Base-by-base conservation (phyloP, 768 basidiomycete species). In the Tubosaeta sp. region DNA sequence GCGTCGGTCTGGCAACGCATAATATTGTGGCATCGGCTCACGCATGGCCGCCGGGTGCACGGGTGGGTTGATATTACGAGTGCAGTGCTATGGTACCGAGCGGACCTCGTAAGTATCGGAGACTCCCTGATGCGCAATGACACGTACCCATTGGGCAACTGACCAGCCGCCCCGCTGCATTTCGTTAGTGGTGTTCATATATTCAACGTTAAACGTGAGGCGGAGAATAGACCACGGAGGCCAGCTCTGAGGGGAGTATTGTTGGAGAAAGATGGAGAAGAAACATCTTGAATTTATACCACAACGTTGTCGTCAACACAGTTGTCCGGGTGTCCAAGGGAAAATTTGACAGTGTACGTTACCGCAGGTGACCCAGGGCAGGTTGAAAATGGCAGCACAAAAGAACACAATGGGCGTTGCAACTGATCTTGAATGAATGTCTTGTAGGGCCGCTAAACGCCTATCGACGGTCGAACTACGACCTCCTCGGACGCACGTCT, bases 21-120 rank as follows among this genome's bases (percentile, higher is more conserved):
- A 63, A 25, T 51, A 31, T 17, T 37, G 49, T 48, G 67, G 66
- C 62, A 66, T 67, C 1, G 46, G 39, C 2, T 33, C 37, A 16
- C n/a, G 48, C 48, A 51, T 14, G 0, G 33, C 22, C 13, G 51
- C 51, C 1, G 66, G 66, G 17, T 68, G 66, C 14, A 11, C 8
- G 6, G 66, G 56, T 6, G 59, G 60, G 31, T 64, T 64, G 1
- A 46, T 19, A 2, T 29, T 16, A 5, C 42, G 37, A 4, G 26
- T 4, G 6, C 64, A 60, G 26, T 60, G 48, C 66, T 67, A 37
- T 52, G n/a, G 13, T 37, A n/a, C 10, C 25, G 17, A 9, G n/a
- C 12, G 2, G 31, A 29, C 35, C 27, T 25, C 32, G 50, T 61
- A 19, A 48, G 35, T 1, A 48, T 9, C 4, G 32, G 37, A 9